Evolutionary conservation across 768 basidiomycete genomes (phyloP), one percentile per base, ranked within the genome.

Genomic region (Auriscalpium microsporum): DNA sequence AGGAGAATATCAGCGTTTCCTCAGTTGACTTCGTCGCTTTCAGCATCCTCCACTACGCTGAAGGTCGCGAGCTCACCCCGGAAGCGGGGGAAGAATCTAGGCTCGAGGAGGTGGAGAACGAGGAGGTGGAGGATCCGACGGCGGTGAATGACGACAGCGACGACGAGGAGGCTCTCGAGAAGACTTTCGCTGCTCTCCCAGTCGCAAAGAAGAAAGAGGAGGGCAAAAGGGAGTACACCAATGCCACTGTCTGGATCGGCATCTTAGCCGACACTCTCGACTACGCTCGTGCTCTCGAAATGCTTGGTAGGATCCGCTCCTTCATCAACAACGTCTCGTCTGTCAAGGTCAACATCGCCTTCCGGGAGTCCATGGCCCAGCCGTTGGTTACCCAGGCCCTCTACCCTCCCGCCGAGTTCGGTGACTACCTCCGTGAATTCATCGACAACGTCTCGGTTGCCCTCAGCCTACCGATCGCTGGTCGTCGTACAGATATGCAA

Each of bases 391-490:
- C 19, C 44, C 5, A 17, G 50, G 54, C 49, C 11, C 61, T 68
- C 3, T 64, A 53, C 58, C 14, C 50, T 8, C 67, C 66, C 16
- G 67, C 58, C 42, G 53, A 48, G 8, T 17, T 56, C 51, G 28
- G 48, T 13, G 53, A 72, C 55, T 58, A 67, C 51, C 69, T 71
- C 53, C 67, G 69, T 61, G 54, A 54, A 42, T 62, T 73, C 55
- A 71, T 75, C 58, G 67, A 74, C 57, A 53, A 50, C 8, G 53
- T 76, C 37, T 68, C 75, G n/a, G 65, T 67, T 52, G 50, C 70
- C 1, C 75, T 73, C 48, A 59, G 73, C 55, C 66, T 71, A 13
- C 67, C 65, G 6, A 73, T 75, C 44, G 64, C 72, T 52, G 65
- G 72, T 51, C 45, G 49, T 45, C 65, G 63, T 59, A 73, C 69